Conservation (phyloP, 169 alveolate species). For the Plasmodium inui region DNA sequence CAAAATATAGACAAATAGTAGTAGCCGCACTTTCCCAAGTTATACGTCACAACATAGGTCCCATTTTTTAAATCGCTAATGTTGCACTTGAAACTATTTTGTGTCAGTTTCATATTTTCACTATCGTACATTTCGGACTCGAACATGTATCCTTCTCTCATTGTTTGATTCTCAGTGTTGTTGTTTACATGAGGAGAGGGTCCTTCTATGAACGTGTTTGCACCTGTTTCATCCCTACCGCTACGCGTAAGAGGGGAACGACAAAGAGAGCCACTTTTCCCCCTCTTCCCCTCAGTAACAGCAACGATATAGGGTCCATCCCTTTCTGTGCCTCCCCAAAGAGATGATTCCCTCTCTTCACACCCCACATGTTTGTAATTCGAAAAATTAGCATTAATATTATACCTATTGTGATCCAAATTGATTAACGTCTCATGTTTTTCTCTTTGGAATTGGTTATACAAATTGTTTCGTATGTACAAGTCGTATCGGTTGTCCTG, state of each 20-base stretch:
- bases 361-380: slow-evolving; percentile 52
- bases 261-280: not conserved
- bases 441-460: slow-evolving; percentile 11
- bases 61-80: slow-evolving; percentile 63
- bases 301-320: not conserved
- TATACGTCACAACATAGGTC: slow-evolving; percentile 43
- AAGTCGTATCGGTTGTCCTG: slow-evolving; percentile 7
- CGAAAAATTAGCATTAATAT: slow-evolving; percentile 57
- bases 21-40: slow-evolving; percentile 29
- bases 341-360: not conserved
- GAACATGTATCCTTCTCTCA: slow-evolving; percentile 28
- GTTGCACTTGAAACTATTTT: slow-evolving; percentile 31
- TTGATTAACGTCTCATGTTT: slow-evolving; percentile 36
- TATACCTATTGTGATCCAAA: slow-evolving; percentile 35
- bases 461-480: slow-evolving; percentile 32
- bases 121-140: slow-evolving; percentile 5
- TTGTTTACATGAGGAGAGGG: not conserved
- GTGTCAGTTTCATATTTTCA: slow-evolving; percentile 16
- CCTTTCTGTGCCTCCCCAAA: not conserved
- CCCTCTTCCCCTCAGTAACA: not conserved
- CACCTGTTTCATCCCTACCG: not conserved
- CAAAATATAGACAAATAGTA: slow-evolving; percentile 52
- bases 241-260: not conserved
- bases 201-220: not conserved
- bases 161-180: slow-evolving; percentile 27